Evolutionary conservation across 805 yeast species (phyloP).

Genomic region (Wickerhamiella sergipiensis): DNA sequence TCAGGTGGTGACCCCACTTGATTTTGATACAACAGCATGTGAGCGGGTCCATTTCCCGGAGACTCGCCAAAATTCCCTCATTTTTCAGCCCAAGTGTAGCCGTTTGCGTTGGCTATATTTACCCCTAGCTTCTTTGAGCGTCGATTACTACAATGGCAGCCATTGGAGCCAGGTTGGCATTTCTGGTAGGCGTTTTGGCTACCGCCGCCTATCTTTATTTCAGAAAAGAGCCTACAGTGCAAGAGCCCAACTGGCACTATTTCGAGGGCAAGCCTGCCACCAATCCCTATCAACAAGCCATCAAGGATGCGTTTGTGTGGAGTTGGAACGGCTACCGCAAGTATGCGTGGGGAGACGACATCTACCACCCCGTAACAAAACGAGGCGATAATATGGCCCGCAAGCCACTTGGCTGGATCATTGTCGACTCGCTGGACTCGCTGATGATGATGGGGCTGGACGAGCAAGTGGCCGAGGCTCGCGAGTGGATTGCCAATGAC

Average conservation of each 20-base stretch:
- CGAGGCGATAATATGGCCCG: slow-evolving; percentile 13
- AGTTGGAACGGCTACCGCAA: slow-evolving; percentile 34
- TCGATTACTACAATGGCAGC: neutral
- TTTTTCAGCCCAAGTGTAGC: too few species aligned
- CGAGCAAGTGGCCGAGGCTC: slow-evolving; percentile 29
- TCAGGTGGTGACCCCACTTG: too few species aligned
- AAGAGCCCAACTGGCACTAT: neutral
- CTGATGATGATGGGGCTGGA: slow-evolving; percentile 33
- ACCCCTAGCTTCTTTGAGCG: neutral
- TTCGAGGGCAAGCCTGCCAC: neutral
- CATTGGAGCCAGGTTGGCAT: neutral
- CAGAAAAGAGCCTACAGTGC: neutral
- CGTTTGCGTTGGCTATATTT: too few species aligned
- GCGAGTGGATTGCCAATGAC: slow-evolving; percentile 25
- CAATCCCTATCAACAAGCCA: slow-evolving; percentile 13
- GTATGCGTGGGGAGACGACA: slow-evolving; percentile 33
- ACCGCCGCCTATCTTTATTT: neutral
- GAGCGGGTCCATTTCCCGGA: too few species aligned
- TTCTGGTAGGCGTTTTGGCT: neutral
- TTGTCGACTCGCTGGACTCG: slow-evolving; percentile 42
- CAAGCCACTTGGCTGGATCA: slow-evolving; percentile 32
- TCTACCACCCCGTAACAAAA: slow-evolving; percentile 11
- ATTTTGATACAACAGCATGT: too few species aligned
- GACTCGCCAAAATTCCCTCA: neutral
- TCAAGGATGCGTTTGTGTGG: slow-evolving; percentile 27